Conservation (phyloP, 345 rosid genomes). For the Camelina sativa region DNA sequence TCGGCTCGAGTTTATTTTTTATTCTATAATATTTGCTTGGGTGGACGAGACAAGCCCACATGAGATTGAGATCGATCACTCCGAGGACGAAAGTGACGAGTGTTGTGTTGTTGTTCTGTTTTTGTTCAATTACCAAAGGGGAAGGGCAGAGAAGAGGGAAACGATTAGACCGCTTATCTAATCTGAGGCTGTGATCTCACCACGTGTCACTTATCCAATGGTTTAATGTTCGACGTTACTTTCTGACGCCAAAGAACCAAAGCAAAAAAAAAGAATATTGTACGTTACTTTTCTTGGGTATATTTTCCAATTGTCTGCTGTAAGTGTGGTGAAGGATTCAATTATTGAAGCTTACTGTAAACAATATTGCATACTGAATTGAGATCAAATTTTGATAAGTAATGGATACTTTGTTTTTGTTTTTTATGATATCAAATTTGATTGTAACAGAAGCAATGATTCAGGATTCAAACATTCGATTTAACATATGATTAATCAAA, state of each 20-base stretch:
- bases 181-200: constrained; percentile 1
- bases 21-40: constrained; percentile 20
- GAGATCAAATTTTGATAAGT: not conserved
- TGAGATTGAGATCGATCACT: constrained; percentile 9
- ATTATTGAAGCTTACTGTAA: too few species aligned
- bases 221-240: not conserved
- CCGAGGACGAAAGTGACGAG: not conserved
- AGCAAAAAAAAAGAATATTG: not conserved
- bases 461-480: not conserved
- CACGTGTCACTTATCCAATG: constrained; percentile 2
- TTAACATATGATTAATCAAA: not conserved
- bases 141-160: not conserved
- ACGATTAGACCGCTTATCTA: constrained; percentile 15
- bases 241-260: not conserved
- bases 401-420: not conserved
- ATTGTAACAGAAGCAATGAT: not conserved
- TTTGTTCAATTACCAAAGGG: not conserved
- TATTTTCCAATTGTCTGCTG: too few species aligned
- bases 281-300: not conserved
- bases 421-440: not conserved
- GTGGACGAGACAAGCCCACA: constrained; percentile 46
- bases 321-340: too few species aligned
- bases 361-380: not conserved
- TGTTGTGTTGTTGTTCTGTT: not conserved
- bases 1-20: not conserved